Percentiles rank a stretch among this genome's conserved stretches.
phyloP scores from a whole-genome alignment of 2,329 filamentous ascomycete genomes.

The Pyrenochaeta sp. region DNA sequence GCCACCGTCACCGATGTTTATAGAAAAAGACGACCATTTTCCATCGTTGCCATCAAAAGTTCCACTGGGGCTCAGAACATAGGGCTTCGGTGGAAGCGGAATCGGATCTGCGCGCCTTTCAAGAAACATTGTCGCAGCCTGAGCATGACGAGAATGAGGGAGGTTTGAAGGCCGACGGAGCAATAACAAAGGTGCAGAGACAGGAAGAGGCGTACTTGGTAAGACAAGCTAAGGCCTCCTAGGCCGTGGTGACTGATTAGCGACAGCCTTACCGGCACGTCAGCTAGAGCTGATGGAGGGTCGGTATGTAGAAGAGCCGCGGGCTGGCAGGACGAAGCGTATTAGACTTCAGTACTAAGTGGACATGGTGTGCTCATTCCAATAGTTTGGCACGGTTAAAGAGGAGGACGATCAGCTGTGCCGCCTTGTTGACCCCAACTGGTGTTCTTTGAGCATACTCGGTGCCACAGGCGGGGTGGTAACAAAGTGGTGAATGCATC shows the following conservation, averaged over 20 bases:
- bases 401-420: conserved; percentile 10
- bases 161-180: conserved; percentile 5
- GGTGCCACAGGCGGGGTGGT: conserved; percentile 38
- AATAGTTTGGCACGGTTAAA: conserved; percentile 19
- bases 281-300: conserved; percentile 25
- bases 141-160: conserved; percentile 21
- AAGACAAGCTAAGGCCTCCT: conserved; percentile 22
- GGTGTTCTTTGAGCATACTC: conserved; percentile 29
- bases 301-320: conserved; percentile 16
- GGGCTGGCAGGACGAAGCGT: conserved; percentile 9
- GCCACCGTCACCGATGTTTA: conserved; percentile 47
- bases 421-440: conserved; percentile 12
- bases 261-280: conserved; percentile 25
- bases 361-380: conserved; percentile 16
- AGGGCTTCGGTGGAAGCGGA: conserved; percentile 19
- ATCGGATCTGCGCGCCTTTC: conserved; percentile 31
- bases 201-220: conserved; percentile 17
- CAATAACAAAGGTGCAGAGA: conserved; percentile 23
- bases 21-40: conserved; percentile 52
- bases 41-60: conserved; percentile 52
- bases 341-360: conserved; percentile 21
- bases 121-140: conserved; percentile 29
- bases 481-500: conserved; percentile 18
- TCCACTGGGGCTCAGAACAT: conserved; percentile 27
- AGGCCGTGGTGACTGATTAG: conserved; percentile 20